A percentile compares a stretch with the other conserved stretches of the same genome.
Conservation (phyloP, 495 filamentous ascomycete species). For the Thozetella sp. region DNA sequence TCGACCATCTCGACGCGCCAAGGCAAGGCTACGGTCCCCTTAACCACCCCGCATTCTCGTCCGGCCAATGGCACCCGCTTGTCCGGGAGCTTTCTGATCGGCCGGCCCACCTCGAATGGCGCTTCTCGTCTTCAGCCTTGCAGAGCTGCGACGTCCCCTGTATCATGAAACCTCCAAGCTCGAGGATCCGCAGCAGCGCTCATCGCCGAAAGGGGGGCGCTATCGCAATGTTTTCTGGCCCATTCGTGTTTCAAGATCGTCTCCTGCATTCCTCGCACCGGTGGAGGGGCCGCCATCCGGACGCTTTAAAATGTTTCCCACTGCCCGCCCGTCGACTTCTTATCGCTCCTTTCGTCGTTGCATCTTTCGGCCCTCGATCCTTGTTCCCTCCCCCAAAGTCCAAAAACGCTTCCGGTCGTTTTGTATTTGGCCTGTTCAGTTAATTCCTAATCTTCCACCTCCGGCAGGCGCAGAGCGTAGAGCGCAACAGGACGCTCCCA, state of each 20-base stretch:
- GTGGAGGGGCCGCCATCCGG: not conserved
- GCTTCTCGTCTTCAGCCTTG: slow-evolving; percentile 6
- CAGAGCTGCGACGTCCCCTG: slow-evolving; percentile 30
- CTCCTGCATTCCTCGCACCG: not conserved
- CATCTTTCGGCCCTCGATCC: too few relatives aligned
- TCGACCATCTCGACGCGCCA: not conserved
- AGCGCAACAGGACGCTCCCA: too few relatives aligned
- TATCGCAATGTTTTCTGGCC: slow-evolving; percentile 13
- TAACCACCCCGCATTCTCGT: too few relatives aligned
- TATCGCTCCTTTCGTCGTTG: too few relatives aligned
- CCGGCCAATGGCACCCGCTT: slow-evolving; percentile 7
- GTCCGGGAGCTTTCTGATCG: slow-evolving; percentile 3
- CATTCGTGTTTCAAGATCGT: slow-evolving; percentile 8
- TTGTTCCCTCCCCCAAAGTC: too few relatives aligned
- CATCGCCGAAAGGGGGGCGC: slow-evolving; percentile 5
- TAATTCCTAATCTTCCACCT: too few relatives aligned
- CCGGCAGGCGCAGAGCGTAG: too few relatives aligned
- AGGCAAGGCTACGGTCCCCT: slow-evolving; percentile 10
- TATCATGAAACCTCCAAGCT: slow-evolving; percentile 19
- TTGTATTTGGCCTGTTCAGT: too few relatives aligned
- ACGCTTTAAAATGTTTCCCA: not conserved
- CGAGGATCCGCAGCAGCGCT: slow-evolving; percentile 1
- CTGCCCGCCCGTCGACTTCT: too few relatives aligned
- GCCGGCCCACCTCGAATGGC: not conserved
- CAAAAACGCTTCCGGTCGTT: too few relatives aligned